Percentiles rank a stretch among this genome's conserved stretches.
Evolutionary conservation across 1,284 basidiomycete genomes (phyloP).

Genomic region (Pseudozyma tsukubaensis): DNA sequence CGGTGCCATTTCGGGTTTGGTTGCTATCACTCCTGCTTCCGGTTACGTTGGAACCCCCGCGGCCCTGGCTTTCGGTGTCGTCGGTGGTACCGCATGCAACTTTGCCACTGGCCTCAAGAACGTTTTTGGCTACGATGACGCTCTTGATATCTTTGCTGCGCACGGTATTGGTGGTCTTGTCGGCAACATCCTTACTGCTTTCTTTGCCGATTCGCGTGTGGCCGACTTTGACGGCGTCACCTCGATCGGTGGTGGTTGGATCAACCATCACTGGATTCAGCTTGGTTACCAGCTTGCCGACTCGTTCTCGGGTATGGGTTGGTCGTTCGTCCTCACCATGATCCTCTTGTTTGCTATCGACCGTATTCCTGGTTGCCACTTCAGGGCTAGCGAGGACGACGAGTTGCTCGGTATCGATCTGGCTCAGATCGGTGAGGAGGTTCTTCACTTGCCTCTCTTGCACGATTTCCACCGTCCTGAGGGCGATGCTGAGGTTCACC

Average conservation of each 20-base stretch:
- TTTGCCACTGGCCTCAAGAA: slow-evolving; percentile 93
- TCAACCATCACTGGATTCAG: slow-evolving; percentile 80
- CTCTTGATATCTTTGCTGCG: slow-evolving; percentile 81
- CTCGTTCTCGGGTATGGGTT: slow-evolving; percentile 71
- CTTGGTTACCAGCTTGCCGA: slow-evolving; percentile 89
- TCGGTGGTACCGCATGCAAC: slow-evolving; percentile 87
- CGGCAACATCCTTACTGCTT: slow-evolving; percentile 84
- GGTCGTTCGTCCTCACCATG: slow-evolving; percentile 69
- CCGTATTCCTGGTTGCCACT: slow-evolving; percentile 84
- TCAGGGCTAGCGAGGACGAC: slow-evolving; percentile 82
- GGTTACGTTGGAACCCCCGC: slow-evolving; percentile 66
- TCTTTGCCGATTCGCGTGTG: slow-evolving; percentile 88
- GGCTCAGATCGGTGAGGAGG: slow-evolving; percentile 85
- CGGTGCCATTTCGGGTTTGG: slow-evolving; percentile 88
- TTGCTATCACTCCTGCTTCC: slow-evolving; percentile 78
- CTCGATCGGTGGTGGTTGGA: slow-evolving; percentile 81
- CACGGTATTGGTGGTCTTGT: slow-evolving; percentile 89
- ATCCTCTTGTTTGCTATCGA: slow-evolving; percentile 93
- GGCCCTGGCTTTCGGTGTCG: slow-evolving; percentile 72
- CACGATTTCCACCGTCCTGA: slow-evolving; percentile 34
- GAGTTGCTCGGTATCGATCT: slow-evolving; percentile 95
- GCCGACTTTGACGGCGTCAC: slow-evolving; percentile 77
- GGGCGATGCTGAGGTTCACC: slow-evolving; percentile 28
- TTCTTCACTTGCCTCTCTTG: slow-evolving; percentile 26
- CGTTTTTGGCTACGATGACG: slow-evolving; percentile 69